phyloP scores from a whole-genome alignment of 2,329 filamentous ascomycete genomes.

The Helotiales sp. region DNA sequence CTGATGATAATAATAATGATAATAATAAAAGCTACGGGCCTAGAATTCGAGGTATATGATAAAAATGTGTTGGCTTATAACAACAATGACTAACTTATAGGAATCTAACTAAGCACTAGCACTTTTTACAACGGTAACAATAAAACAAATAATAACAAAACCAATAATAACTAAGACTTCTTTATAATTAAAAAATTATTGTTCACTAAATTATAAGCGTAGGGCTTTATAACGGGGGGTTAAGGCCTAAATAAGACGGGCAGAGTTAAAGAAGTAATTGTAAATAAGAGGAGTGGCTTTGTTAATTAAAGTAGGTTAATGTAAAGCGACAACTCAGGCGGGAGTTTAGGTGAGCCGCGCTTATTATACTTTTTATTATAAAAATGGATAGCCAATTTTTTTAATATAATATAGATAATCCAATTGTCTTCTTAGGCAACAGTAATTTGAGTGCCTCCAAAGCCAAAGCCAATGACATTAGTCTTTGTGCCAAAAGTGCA shows the following conservation, averaged over 20 bases:
- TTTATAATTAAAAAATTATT: slow-evolving; percentile 27
- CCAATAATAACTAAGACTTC: slow-evolving; percentile 20
- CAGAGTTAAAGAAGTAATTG: slow-evolving; percentile 21
- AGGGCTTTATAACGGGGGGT: no score
- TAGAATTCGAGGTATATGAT: slow-evolving; percentile 28
- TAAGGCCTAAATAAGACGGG: slow-evolving; percentile 12
- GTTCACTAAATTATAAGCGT: slow-evolving; percentile 21
- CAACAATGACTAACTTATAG: slow-evolving; percentile 21
- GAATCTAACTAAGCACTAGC: slow-evolving; percentile 15
- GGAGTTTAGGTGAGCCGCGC: slow-evolving; percentile 23
- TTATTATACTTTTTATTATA: slow-evolving; percentile 19
- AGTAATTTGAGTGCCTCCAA: slow-evolving; percentile 25
- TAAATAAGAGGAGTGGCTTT: slow-evolving; percentile 17
- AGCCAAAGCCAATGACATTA: no score
- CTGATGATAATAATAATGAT: no score
- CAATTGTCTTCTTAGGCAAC: slow-evolving; percentile 24
- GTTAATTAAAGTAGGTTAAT: slow-evolving; percentile 20
- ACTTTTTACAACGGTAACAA: slow-evolving; percentile 15
- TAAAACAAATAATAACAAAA: slow-evolving; percentile 21
- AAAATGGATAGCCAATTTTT: slow-evolving; percentile 24
- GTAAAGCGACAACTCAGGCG: slow-evolving; percentile 22
- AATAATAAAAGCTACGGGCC: slow-evolving; percentile 9
- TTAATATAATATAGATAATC: slow-evolving; percentile 30
- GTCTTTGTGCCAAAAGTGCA: slow-evolving; percentile 23
- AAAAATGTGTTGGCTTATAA: slow-evolving; percentile 26